Evolutionary conservation across 202 grass and related monocot species (phyloP).

Genomic region (Panicum hallii): DNA sequence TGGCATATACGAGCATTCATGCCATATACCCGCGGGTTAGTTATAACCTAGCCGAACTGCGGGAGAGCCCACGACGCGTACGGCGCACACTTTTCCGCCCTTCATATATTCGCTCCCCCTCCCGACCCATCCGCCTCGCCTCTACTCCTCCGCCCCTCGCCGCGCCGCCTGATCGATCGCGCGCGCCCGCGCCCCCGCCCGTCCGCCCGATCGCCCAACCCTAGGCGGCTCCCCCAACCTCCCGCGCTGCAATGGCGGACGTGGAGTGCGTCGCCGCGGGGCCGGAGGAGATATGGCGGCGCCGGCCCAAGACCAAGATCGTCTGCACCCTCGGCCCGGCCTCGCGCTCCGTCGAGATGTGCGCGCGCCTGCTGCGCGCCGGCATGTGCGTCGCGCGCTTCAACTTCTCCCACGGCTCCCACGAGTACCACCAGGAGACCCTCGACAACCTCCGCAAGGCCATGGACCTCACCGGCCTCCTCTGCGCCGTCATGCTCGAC

Average conservation of each 20-base stretch:
- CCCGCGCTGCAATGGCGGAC: conserved; percentile 36
- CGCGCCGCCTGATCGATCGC: conserved; percentile 19
- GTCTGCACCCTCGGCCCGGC: conserved; percentile 78
- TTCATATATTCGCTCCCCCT: conserved; percentile 31
- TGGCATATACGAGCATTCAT: background rate
- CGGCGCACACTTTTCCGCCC: conserved; percentile 2
- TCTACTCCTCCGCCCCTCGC: background rate
- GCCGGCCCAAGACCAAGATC: conserved; percentile 81
- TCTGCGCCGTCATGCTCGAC: conserved; percentile 88
- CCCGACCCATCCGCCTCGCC: conserved; percentile 42
- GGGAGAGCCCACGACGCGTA: background rate
- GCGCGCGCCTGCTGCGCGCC: conserved; percentile 66
- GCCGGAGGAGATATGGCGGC: conserved; percentile 44
- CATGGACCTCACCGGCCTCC: conserved; percentile 69
- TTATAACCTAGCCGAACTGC: background rate
- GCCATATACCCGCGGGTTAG: background rate
- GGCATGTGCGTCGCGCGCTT: conserved; percentile 89
- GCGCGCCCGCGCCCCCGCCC: background rate
- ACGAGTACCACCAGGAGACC: conserved; percentile 86
- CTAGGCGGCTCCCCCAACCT: background rate
- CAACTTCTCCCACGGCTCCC: conserved; percentile 91
- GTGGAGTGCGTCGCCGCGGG: conserved; percentile 29
- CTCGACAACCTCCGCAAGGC: conserved; percentile 75
- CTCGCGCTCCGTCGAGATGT: conserved; percentile 81
- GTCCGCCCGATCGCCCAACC: background rate